phyloP scores from a whole-genome alignment of 1,284 basidiomycete genomes.

The Coniferiporia weirii region DNA sequence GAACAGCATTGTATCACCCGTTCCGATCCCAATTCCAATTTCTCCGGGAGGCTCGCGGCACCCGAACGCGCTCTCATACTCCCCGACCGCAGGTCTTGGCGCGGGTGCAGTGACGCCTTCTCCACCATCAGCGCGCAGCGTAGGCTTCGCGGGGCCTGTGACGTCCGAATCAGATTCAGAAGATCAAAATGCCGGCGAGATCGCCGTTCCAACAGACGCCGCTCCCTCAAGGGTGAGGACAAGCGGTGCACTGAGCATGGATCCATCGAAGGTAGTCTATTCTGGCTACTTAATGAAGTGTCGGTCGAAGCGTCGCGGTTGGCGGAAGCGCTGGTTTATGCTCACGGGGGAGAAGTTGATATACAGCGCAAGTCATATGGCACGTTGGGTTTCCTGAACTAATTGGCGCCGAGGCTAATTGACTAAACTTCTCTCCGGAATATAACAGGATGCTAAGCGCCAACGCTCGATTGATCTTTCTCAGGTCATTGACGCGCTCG shows the following conservation, averaged over 20 bases:
- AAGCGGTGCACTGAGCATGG: slow-evolving; percentile 41
- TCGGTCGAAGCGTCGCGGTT: slow-evolving; percentile 86
- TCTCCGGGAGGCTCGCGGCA: slow-evolving; percentile 18
- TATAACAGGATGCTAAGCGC: slow-evolving; percentile 73
- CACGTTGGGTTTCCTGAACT: slow-evolving; percentile 35
- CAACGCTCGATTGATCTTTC: slow-evolving; percentile 82
- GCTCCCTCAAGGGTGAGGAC: slow-evolving; percentile 37
- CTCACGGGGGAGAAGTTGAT: slow-evolving; percentile 76
- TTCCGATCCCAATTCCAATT: slow-evolving; percentile 43
- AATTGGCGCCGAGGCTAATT: slow-evolving; percentile 12
- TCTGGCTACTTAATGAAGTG: slow-evolving; percentile 97
- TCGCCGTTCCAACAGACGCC: slow-evolving; percentile 34
- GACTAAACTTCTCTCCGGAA: slow-evolving; percentile 13
- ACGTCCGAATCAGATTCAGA: slow-evolving; percentile 73
- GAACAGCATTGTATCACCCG: slow-evolving; percentile 40
- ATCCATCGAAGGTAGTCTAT: slow-evolving; percentile 61
- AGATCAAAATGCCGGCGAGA: slow-evolving; percentile 41
- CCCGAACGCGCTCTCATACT: slow-evolving; percentile 8
- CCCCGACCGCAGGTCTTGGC: background rate
- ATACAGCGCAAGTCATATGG: slow-evolving; percentile 88
- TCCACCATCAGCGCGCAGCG: slow-evolving; percentile 27
- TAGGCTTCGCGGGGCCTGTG: slow-evolving; percentile 24
- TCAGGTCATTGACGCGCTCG: slow-evolving; percentile 89
- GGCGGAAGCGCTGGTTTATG: slow-evolving; percentile 94
- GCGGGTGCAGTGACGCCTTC: slow-evolving; percentile 24